Conservation (phyloP, 176 grass and related monocot genomes). For the Guadua angustifolia region DNA sequence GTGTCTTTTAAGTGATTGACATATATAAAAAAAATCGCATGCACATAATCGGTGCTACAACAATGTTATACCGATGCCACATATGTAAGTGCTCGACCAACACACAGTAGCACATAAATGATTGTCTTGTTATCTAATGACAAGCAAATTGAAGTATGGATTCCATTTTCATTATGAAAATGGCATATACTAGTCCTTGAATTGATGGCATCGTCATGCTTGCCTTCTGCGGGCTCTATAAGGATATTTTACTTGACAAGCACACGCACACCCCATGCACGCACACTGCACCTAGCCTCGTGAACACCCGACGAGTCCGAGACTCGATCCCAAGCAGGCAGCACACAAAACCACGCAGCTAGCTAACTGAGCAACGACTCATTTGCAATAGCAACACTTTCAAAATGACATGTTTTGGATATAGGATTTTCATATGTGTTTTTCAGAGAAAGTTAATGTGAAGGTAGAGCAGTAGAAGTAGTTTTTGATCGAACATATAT, state of each 20-base stretch:
- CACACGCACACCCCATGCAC: too few species aligned
- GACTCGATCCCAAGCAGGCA: too few species aligned
- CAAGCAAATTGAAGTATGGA: not conserved
- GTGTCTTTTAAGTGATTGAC: too few species aligned
- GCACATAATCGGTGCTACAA: conserved; percentile 17
- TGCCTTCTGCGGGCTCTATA: not conserved
- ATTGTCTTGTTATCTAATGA: not conserved
- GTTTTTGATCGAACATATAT: not conserved
- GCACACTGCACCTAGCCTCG: too few species aligned
- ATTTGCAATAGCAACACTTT: not conserved
- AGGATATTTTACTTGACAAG: not conserved
- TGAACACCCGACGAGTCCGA: too few species aligned
- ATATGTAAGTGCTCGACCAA: conserved; percentile 34
- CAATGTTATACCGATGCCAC: not conserved
- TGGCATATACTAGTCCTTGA: not conserved
- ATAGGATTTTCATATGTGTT: not conserved
- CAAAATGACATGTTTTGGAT: not conserved
- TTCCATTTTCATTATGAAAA: conserved; percentile 3
- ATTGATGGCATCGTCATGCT: not conserved
- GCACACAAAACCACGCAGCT: too few species aligned
- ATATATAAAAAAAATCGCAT: too few species aligned
- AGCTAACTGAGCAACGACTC: too few species aligned
- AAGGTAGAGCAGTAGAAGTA: not conserved
- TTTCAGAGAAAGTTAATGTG: not conserved
- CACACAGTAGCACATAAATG: conserved; percentile 41